Evolutionary conservation across 164 flowering plant genomes (phyloP).

Genomic region (Vitis rotundifolia): DNA sequence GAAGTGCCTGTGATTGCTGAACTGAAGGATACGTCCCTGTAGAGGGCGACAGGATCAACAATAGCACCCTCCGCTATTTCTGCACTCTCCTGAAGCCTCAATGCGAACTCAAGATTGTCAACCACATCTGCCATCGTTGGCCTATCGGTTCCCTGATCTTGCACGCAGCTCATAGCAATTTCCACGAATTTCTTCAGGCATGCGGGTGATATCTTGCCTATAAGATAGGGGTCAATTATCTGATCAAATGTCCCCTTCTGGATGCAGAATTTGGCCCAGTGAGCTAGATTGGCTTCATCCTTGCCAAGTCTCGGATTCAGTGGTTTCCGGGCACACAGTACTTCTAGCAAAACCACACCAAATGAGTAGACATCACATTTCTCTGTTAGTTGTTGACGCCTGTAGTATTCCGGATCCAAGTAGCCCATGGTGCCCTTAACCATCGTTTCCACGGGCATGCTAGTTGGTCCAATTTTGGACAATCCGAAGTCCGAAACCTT

Average conservation of each 20-base stretch:
- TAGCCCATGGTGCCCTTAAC: constrained; percentile 33
- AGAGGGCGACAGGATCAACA: too few relatives aligned
- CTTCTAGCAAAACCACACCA: constrained; percentile 35
- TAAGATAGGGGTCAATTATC: constrained; percentile 21
- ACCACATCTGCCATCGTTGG: constrained; percentile 32
- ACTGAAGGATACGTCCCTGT: too few relatives aligned
- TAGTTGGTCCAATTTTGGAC: constrained; percentile 15
- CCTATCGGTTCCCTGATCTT: constrained; percentile 15
- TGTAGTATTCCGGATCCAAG: constrained; percentile 23
- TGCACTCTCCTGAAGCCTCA: constrained; percentile 27
- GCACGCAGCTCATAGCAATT: constrained; percentile 23
- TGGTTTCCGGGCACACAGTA: constrained; percentile 18
- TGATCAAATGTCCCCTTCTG: constrained; percentile 11
- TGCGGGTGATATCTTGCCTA: constrained; percentile 18
- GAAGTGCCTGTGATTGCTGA: too few relatives aligned
- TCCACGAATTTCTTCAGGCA: constrained; percentile 19
- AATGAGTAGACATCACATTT: constrained; percentile 35
- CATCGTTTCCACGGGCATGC: constrained; percentile 10
- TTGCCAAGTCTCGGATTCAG: neutral
- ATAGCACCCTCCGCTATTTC: too few relatives aligned
- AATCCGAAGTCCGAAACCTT: constrained; percentile 43
- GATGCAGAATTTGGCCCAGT: constrained; percentile 7
- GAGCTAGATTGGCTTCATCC: constrained; percentile 10
- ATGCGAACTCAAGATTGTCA: constrained; percentile 21
- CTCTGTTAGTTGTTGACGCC: constrained; percentile 7